Evolutionary conservation across 768 basidiomycete species (phyloP).

Genomic region (Calocera cornea): DNA sequence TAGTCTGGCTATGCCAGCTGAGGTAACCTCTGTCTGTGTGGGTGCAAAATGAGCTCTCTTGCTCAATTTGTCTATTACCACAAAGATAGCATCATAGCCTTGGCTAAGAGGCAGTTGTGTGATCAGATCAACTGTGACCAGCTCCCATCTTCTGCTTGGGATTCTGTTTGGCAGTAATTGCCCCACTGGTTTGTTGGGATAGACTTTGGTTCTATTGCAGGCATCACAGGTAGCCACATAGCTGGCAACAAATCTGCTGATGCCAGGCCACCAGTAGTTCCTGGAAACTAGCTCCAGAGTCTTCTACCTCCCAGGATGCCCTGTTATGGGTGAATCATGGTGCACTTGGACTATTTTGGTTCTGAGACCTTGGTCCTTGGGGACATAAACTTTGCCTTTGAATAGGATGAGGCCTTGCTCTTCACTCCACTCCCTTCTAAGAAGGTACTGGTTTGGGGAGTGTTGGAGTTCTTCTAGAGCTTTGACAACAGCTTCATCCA

Average conservation of each 20-base stretch:
- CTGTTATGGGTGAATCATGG: slow-evolving; percentile 29
- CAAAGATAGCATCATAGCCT: slow-evolving; percentile 28
- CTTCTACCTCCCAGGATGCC: slow-evolving; percentile 30
- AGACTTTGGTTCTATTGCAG: slow-evolving; percentile 26
- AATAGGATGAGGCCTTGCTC: slow-evolving; percentile 14
- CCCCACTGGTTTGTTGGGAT: slow-evolving; percentile 28
- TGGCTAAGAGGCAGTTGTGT: slow-evolving; percentile 27
- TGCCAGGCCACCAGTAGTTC: slow-evolving; percentile 32
- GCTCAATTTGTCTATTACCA: slow-evolving; percentile 31
- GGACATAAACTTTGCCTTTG: slow-evolving; percentile 24
- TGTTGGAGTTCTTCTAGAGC: background rate
- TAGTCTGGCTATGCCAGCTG: slow-evolving; percentile 18
- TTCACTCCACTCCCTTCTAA: background rate
- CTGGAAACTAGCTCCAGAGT: slow-evolving; percentile 25
- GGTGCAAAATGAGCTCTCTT: slow-evolving; percentile 34
- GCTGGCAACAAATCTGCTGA: slow-evolving; percentile 18
- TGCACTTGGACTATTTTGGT: slow-evolving; percentile 18
- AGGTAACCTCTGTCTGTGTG: slow-evolving; percentile 7
- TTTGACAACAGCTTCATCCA: background rate
- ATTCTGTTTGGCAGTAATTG: slow-evolving; percentile 20
- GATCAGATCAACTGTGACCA: slow-evolving; percentile 30
- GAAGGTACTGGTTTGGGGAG: background rate
- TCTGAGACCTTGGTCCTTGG: slow-evolving; percentile 10
- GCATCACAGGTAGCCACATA: slow-evolving; percentile 29
- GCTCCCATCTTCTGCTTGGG: slow-evolving; percentile 22